Evolutionary conservation across 2,329 filamentous ascomycete genomes (phyloP), one percentile per base, ranked within the genome.

Genomic region (Apiospora phragmitis): DNA sequence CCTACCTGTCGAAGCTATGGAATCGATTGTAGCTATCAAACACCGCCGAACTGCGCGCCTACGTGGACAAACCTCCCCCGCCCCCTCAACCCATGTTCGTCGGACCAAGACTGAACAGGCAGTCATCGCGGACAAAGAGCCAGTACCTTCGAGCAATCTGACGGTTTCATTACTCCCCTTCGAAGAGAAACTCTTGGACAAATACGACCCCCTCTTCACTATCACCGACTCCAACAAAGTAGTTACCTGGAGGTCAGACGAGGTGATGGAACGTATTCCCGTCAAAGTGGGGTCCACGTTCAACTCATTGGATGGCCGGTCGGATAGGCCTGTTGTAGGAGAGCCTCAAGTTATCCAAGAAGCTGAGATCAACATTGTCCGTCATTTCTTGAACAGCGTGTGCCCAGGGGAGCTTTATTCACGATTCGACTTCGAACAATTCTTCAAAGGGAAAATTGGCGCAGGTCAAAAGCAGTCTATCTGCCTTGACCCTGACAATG

Each of bases 391-490:
- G 3, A 73, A 70, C 7, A 79, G 74, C 14, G 78, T 81, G 16
- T 82, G 80, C 35, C 80, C 80, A 0, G 69, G 71, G 0, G 77
- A 79, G 0, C 74, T 82, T 8, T 81, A 79, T 43, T 47, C 72
- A 5, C 76, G 77, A 7, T 80, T 81, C 38, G 78, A 77, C 0
- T 81, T 82, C 47, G 77, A 81, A 3, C 70, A 77, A 0, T 82
- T 81, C 65, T 79, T 82, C 66, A 70, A 77, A 2, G 67, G 71
- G 12, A 81, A 80, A 69, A 41, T 79, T 7, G 75, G 76, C 26
- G 76, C 76, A 11, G 71, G 72, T 29, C 73, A 76, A 3, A 79
- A 78, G 68, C 75, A 79, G 35, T 78, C 75, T 65, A 80, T 81
- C 49, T 77, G 75, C 62, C 69, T 78, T 16, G 80, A 82, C 42